phyloP scores from a whole-genome alignment of 2,329 filamentous ascomycete genomes.

The Aspergillus novoparasiticus region DNA sequence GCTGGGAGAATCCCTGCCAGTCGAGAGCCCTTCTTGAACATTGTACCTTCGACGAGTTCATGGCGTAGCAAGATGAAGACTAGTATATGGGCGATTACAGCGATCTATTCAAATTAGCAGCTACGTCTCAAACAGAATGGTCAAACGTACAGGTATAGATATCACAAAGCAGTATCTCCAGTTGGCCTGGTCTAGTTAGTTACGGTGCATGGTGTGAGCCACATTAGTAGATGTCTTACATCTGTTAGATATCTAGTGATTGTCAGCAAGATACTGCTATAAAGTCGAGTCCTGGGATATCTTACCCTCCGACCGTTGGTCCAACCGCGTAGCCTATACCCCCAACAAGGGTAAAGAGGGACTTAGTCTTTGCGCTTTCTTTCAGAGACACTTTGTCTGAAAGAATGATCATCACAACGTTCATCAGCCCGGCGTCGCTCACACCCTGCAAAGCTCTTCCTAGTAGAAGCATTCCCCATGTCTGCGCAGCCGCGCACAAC shows the following conservation, averaged over 20 bases:
- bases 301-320: slow-evolving; percentile 60
- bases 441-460: slow-evolving; percentile 66
- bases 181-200: slow-evolving; percentile 47
- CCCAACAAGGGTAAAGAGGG: slow-evolving; percentile 61
- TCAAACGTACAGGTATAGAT: slow-evolving; percentile 58
- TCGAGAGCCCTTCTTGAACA: slow-evolving; percentile 39
- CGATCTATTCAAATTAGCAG: slow-evolving; percentile 37
- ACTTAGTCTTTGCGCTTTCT: slow-evolving; percentile 65
- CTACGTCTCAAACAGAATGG: slow-evolving; percentile 27
- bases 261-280: not conserved
- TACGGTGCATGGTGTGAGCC: slow-evolving; percentile 25
- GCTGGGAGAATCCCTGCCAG: slow-evolving; percentile 47
- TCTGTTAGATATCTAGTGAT: slow-evolving; percentile 33
- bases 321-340: slow-evolving; percentile 64
- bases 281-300: not conserved
- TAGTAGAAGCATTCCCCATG: slow-evolving; percentile 63
- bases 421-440: slow-evolving; percentile 63
- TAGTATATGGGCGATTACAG: slow-evolving; percentile 53
- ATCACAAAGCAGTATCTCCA: slow-evolving; percentile 72
- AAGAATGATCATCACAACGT: slow-evolving; percentile 64
- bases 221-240: slow-evolving; percentile 20
- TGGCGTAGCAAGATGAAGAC: slow-evolving; percentile 61
- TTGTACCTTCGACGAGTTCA: slow-evolving; percentile 58
- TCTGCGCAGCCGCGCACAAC: slow-evolving; percentile 60
- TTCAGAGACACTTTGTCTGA: slow-evolving; percentile 64